Evolutionary conservation across 192 early-diverging fungal genomes (phyloP).

Genomic region (Rhizoclosmatium sp.): DNA sequence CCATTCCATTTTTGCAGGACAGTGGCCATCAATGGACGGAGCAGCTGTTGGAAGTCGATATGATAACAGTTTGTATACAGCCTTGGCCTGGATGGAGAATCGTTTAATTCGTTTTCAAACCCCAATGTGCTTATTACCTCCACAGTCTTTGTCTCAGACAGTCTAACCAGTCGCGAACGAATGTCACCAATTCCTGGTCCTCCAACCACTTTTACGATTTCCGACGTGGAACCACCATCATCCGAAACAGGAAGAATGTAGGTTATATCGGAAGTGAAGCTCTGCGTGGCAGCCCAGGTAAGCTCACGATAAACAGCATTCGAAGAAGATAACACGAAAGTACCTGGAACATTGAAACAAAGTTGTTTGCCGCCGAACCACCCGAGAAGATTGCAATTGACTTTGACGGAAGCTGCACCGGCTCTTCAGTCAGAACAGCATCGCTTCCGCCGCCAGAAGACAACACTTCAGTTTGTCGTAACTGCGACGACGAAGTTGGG

Average conservation of each 20-base stretch:
- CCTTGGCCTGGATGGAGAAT: conserved; percentile 49
- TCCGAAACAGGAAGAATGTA: conserved; percentile 77
- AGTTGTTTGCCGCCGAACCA: conserved; percentile 76
- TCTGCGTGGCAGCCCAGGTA: background rate
- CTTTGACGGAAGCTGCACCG: background rate
- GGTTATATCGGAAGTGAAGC: conserved; percentile 65
- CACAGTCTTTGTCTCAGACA: conserved; percentile 65
- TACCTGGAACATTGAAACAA: conserved; percentile 65
- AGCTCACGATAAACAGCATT: background rate
- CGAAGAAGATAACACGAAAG: background rate
- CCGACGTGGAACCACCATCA: conserved; percentile 63
- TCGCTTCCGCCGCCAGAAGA: too few relatives aligned
- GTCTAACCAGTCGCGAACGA: conserved; percentile 68
- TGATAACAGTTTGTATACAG: conserved; percentile 73
- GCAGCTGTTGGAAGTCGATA: conserved; percentile 70
- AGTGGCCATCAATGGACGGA: conserved; percentile 39
- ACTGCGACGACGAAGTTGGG: too few relatives aligned
- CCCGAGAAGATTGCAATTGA: conserved; percentile 76
- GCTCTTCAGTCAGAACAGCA: background rate
- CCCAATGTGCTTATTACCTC: conserved; percentile 40
- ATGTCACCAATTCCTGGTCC: conserved; percentile 81
- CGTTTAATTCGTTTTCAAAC: background rate
- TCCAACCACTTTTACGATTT: conserved; percentile 75
- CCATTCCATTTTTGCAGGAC: conserved; percentile 74
- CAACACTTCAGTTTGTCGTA: too few relatives aligned